Percentiles rank a stretch among this genome's conserved stretches.
Conservation (phyloP, 2,329 filamentous ascomycete species). For the Scopulariopsis brevicaulis region DNA sequence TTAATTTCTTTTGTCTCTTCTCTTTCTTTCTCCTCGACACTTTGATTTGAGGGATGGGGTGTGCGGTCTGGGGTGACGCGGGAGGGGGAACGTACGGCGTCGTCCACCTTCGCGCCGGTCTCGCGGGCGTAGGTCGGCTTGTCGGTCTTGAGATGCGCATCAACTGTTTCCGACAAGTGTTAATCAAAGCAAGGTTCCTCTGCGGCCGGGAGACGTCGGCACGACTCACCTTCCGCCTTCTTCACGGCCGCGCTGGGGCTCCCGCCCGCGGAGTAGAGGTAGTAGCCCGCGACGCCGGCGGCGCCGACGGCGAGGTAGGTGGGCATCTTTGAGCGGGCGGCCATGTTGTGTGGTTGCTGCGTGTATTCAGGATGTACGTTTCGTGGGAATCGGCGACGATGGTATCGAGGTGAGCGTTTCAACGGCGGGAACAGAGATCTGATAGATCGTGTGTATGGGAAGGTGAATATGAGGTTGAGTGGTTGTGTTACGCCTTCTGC, state of each 20-base stretch:
- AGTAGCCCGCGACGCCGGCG: conserved; percentile 68
- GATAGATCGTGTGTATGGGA: not conserved
- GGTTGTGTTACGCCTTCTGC: too few relatives aligned
- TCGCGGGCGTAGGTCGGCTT: conserved; percentile 25
- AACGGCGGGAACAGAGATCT: not conserved
- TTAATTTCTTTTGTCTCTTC: too few relatives aligned
- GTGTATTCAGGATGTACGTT: not conserved
- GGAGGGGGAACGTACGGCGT: conserved; percentile 36
- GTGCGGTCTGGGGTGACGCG: not conserved
- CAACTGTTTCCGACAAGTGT: not conserved
- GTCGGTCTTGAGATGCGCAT: conserved; percentile 29
- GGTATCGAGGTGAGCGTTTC: not conserved
- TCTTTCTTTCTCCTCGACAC: too few relatives aligned
- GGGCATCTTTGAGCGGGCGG: conserved; percentile 29
- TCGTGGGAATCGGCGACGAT: not conserved
- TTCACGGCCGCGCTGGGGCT: conserved; percentile 74
- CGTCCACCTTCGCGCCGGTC: conserved; percentile 56
- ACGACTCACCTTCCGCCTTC: conserved; percentile 61
- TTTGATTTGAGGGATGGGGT: not conserved
- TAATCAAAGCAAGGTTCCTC: not conserved
- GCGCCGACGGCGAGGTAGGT: conserved; percentile 48
- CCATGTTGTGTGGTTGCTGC: conserved; percentile 20
- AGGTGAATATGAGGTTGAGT: too few relatives aligned
- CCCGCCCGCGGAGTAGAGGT: conserved; percentile 81
- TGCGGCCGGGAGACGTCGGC: conserved; percentile 8